Percentiles rank a stretch among this genome's conserved stretches.
These are phyloP conservation scores for Phtheirospermum japonicum DNA, from an alignment of 257 asterid species.

Conservation along the genomic window DNA sequence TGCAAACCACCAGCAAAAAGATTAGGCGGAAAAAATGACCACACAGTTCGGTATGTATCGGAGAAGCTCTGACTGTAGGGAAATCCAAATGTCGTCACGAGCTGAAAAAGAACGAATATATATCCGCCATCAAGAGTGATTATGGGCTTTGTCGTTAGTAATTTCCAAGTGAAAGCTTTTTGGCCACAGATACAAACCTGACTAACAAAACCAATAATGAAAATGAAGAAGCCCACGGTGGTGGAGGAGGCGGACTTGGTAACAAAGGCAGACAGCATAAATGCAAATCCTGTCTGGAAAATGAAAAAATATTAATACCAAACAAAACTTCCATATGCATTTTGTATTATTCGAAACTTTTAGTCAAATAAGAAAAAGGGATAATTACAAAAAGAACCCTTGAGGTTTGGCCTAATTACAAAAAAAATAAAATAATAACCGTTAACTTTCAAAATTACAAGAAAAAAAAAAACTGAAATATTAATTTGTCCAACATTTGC, in stretches of 20 bases:
- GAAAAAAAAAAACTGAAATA: no score
- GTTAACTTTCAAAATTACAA: no score
- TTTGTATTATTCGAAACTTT: no score
- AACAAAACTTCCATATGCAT: constrained; percentile 18
- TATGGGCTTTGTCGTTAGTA: constrained; percentile 10
- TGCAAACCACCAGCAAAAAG: constrained; percentile 75
- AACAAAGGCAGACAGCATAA: constrained; percentile 72
- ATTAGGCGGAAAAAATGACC: constrained; percentile 98
- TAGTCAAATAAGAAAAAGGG: background rate
- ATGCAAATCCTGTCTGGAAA: constrained; percentile 75
- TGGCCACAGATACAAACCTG: constrained; percentile 53
- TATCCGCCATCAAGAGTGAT: constrained; percentile 24
- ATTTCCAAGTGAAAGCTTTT: constrained; percentile 19
- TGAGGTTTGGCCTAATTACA: background rate
- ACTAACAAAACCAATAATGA: constrained; percentile 71
- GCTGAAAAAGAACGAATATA: constrained; percentile 47
- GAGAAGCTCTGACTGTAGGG: constrained; percentile 55
- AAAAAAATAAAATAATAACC: no score
- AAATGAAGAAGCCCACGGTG: constrained; percentile 64
- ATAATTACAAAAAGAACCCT: background rate
- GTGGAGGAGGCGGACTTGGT: constrained; percentile 80
- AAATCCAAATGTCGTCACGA: constrained; percentile 85
- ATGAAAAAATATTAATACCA: constrained; percentile 21
- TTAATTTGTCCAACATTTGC: no score
- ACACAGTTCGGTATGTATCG: constrained; percentile 44